Conservation (phyloP, 2,329 filamentous ascomycete species). For the Penicillium sp. region DNA sequence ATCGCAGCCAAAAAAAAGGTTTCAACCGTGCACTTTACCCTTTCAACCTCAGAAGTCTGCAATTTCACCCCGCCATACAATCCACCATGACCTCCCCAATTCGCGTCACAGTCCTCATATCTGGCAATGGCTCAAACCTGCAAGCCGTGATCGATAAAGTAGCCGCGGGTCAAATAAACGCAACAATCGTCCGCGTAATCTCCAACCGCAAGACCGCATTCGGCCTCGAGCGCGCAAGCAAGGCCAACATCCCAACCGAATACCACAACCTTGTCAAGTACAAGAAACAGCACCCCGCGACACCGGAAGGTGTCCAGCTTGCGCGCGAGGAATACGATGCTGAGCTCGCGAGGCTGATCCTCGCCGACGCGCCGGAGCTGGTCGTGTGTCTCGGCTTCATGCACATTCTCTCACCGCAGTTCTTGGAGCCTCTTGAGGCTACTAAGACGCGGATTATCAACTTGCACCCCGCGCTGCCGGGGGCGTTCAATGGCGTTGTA, state of each 20-base stretch:
- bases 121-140: slow-evolving; percentile 73
- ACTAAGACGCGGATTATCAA: slow-evolving; percentile 73
- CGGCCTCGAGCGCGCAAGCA: slow-evolving; percentile 61
- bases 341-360: slow-evolving; percentile 67
- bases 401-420: slow-evolving; percentile 72
- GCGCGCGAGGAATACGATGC: slow-evolving; percentile 71
- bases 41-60: neutral
- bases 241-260: slow-evolving; percentile 66
- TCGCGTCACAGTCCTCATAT: slow-evolving; percentile 68
- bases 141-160: slow-evolving; percentile 71
- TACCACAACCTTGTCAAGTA: slow-evolving; percentile 81
- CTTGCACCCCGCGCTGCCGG: slow-evolving; percentile 72
- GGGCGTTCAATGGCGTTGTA: slow-evolving; percentile 71
- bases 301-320: slow-evolving; percentile 47
- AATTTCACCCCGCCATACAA: slow-evolving; percentile 6
- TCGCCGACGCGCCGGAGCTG: slow-evolving; percentile 66
- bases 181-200: slow-evolving; percentile 63
- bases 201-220: slow-evolving; percentile 65
- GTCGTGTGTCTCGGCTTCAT: slow-evolving; percentile 85
- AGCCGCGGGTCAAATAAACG: slow-evolving; percentile 50
- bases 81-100: slow-evolving; percentile 34
- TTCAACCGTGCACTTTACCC: neutral
- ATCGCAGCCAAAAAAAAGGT: neutral
- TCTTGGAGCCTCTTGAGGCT: slow-evolving; percentile 66
- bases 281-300: slow-evolving; percentile 66